Base-by-base conservation (phyloP, 2,329 filamentous ascomycete genomes). In the Bimuria novae-zelandiae region DNA sequence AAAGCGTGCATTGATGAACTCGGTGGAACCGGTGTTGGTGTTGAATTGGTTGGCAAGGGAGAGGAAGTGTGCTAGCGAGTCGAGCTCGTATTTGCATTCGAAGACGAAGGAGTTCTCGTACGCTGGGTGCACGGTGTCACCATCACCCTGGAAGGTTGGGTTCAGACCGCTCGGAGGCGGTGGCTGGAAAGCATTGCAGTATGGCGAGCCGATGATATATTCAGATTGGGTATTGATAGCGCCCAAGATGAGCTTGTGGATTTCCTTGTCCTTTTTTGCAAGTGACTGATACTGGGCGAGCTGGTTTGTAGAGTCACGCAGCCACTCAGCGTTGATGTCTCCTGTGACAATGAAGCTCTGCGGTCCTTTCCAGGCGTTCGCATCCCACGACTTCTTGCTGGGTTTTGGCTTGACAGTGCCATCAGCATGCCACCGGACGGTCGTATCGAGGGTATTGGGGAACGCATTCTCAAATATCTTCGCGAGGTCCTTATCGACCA, bases 81-180 rank as follows among this genome's bases (percentile, higher is more conserved):
- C 94, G 19, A 99, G 85, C 77, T 99, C 94, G 75, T 97, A 99
- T 76, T 99, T 99, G 84, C 94, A 99, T 75, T 99, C 94, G 61
- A 97, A 99, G 3, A 99, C 94, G 43, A 87, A 84, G 0, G 81
- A 84, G 0, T 88, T 88, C 67, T 97, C 92, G 69, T 96, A 97
- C 0, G 81, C 80, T 0, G 94, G 94, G 64, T 96, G 91, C 0
- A 99, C 94, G 7, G 71, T 75, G 68, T 99, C 94, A 17, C 88
- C 83, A 70, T 96, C 90, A 3, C 90, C 90, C 66, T 93, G 96
- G 63, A 84, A 82, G 14, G 86, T 87, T 5, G 88, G 79, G 3
- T 81, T 76, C 0, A 97, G 80, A 14, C 88, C 84, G 59, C 90
- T 92, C 6, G 92, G 90, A 2, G 90, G 88, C 0, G 94, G 94